Percentiles rank a stretch among this genome's conserved stretches.
These are phyloP conservation scores for Plasmodium sp. DNA, from an alignment of 169 alveolate genomes.

Conservation along the genomic window DNA sequence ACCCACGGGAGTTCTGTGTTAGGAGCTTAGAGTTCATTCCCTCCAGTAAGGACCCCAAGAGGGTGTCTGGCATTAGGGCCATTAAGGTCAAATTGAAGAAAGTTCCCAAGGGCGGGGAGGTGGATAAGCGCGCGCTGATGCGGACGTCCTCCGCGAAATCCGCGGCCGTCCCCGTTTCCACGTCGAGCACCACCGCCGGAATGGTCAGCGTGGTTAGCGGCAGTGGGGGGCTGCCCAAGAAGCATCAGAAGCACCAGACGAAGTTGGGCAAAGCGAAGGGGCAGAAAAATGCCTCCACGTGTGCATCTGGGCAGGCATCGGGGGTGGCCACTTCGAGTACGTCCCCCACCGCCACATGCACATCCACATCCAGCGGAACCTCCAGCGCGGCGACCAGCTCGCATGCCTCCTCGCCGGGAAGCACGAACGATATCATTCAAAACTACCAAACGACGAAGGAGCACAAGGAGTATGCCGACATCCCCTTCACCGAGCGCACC, in stretches of 20 bases:
- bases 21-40: conserved; percentile 78
- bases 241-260: background rate
- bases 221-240: background rate
- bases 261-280: background rate
- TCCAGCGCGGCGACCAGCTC: background rate
- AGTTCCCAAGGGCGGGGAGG: background rate
- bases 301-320: background rate
- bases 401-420: background rate
- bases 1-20: conserved; percentile 79
- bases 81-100: conserved; percentile 72
- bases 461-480: conserved; percentile 62
- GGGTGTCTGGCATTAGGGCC: conserved; percentile 77
- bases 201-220: background rate
- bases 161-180: background rate
- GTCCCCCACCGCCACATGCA: background rate
- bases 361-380: background rate
- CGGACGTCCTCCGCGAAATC: background rate
- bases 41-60: conserved; percentile 76
- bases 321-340: background rate
- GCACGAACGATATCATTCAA: conserved; percentile 8
- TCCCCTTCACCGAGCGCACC: conserved; percentile 76
- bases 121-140: background rate
- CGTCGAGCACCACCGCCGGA: background rate
- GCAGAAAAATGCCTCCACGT: background rate
- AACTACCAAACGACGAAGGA: conserved; percentile 28